Conservation (phyloP, 192 early-diverging fungal genomes). For the Gigaspora rosea region DNA sequence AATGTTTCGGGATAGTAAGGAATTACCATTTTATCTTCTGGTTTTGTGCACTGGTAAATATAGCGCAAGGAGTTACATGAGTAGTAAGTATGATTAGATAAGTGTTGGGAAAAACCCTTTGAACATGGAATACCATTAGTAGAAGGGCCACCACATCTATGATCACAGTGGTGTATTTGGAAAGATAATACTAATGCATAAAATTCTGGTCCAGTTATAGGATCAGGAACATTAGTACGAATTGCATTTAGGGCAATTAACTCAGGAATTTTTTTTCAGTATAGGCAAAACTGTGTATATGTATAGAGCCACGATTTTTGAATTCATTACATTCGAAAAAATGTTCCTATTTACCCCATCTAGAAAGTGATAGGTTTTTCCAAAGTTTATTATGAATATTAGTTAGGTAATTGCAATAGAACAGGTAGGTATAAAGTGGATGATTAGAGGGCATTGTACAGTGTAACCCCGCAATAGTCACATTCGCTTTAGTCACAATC, state of each 20-base stretch:
- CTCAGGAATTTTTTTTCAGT: neutral
- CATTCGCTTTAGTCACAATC: too few species aligned
- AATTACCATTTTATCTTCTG: neutral
- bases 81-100: neutral
- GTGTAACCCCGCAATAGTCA: too few species aligned
- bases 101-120: neutral
- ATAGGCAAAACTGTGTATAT: neutral
- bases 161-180: neutral
- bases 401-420: neutral
- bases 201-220: neutral
- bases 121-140: too few species aligned
- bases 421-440: neutral
- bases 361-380: neutral
- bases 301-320: conserved; percentile 3
- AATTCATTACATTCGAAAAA: conserved; percentile 23
- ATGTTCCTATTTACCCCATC: neutral
- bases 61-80: neutral
- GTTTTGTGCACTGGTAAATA: neutral
- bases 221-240: neutral
- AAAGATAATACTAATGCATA: neutral
- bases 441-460: neutral
- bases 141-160: neutral
- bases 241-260: conserved; percentile 1
- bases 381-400: neutral
- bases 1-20: neutral